Conservation (phyloP, 305 asterid genomes). For the Fraxinus platypoda region DNA sequence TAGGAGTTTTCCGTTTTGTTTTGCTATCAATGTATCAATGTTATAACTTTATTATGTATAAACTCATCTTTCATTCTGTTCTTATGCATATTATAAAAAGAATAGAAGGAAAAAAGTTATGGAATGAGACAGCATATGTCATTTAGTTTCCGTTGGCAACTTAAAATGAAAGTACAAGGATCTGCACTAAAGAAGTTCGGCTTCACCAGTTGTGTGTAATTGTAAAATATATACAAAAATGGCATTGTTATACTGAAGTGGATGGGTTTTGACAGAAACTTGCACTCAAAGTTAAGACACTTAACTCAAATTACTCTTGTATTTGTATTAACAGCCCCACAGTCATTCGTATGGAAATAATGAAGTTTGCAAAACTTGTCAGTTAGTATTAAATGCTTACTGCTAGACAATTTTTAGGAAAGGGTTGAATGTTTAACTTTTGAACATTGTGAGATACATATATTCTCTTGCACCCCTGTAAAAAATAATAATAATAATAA, state of each 20-base stretch:
- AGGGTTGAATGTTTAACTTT: neutral
- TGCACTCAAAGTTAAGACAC: neutral
- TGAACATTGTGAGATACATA: neutral
- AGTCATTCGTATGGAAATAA: neutral
- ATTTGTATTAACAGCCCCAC: neutral
- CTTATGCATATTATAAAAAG: neutral
- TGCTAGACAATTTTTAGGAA: neutral
- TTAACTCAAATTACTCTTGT: neutral
- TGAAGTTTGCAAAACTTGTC: neutral
- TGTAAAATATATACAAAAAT: neutral
- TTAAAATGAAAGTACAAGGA: neutral
- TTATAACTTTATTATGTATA: neutral
- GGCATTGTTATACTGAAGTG: neutral
- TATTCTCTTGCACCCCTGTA: neutral
- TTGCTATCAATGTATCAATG: neutral
- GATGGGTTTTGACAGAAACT: neutral
- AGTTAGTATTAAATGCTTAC: neutral
- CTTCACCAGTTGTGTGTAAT: neutral
- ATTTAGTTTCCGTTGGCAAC: neutral
- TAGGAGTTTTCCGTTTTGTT: neutral
- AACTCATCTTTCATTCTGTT: neutral
- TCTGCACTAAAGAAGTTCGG: neutral
- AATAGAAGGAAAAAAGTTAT: neutral
- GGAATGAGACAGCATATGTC: neutral
- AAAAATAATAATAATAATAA: neutral